Conservation (phyloP, 1,284 basidiomycete genomes). For the Schizophyllum amplum region DNA sequence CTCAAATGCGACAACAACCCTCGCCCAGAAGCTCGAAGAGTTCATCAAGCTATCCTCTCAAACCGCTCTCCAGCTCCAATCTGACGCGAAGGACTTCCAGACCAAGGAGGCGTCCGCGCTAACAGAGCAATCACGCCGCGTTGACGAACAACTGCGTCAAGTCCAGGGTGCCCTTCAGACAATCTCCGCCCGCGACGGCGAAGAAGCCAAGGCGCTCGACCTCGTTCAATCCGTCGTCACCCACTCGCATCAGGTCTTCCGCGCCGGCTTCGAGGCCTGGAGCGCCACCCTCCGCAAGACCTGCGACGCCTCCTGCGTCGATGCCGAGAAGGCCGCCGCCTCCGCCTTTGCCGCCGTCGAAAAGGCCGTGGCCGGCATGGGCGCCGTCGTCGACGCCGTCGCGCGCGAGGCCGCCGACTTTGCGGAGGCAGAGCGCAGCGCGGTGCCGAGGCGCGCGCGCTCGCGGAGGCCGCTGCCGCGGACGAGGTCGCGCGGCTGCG, state of each 20-base stretch:
- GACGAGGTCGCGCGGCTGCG: constrained; percentile 61
- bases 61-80: constrained; percentile 42
- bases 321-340: constrained; percentile 34
- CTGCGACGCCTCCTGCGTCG: constrained; percentile 38
- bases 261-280: constrained; percentile 46
- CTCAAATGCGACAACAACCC: constrained; percentile 37
- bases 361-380: constrained; percentile 41
- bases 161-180: constrained; percentile 50
- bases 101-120: constrained; percentile 50
- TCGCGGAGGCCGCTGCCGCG: constrained; percentile 43
- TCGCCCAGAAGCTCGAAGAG: constrained; percentile 54
- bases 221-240: constrained; percentile 39
- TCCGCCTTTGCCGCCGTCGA: constrained; percentile 45
- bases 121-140: constrained; percentile 39
- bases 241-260: constrained; percentile 46
- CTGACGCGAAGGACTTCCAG: constrained; percentile 50
- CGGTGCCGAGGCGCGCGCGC: constrained; percentile 38
- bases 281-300: constrained; percentile 39
- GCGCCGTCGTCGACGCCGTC: constrained; percentile 51
- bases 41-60: constrained; percentile 54
- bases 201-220: constrained; percentile 45
- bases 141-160: constrained; percentile 53
- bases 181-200: constrained; percentile 48
- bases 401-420: constrained; percentile 52
- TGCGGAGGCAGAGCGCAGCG: constrained; percentile 45